phyloP scores from a whole-genome alignment of 805 yeast genomes.

The Candida sanyiensis region DNA sequence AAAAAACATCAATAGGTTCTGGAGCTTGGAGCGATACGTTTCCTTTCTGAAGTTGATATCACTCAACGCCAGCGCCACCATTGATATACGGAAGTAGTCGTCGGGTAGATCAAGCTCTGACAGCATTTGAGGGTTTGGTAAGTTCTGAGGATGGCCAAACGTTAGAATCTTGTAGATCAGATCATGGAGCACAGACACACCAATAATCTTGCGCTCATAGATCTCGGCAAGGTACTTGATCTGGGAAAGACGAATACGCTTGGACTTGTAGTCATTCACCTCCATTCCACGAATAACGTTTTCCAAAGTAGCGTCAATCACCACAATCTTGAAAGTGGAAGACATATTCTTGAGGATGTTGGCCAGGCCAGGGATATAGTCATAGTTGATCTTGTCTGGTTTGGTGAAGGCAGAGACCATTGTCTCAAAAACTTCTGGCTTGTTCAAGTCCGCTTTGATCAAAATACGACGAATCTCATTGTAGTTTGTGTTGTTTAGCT shows the following conservation, averaged over 20 bases:
- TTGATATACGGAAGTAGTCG: constrained; percentile 65
- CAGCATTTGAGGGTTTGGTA: constrained; percentile 40
- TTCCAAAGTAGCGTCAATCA: constrained; percentile 63
- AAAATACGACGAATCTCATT: constrained; percentile 34
- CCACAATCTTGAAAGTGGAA: constrained; percentile 37
- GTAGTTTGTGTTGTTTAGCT: constrained; percentile 36
- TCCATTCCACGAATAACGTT: constrained; percentile 63
- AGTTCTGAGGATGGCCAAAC: constrained; percentile 57
- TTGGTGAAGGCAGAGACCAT: constrained; percentile 42
- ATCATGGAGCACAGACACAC: constrained; percentile 41
- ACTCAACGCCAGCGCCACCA: constrained; percentile 42
- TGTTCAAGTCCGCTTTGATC: constrained; percentile 42
- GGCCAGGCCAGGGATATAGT: constrained; percentile 46
- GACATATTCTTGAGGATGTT: constrained; percentile 36
- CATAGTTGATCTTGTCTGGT: constrained; percentile 59
- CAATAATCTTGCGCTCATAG: constrained; percentile 42
- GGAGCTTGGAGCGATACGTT: constrained; percentile 25
- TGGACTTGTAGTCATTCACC: constrained; percentile 48
- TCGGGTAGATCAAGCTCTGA: constrained; percentile 54
- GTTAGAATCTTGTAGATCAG: constrained; percentile 52
- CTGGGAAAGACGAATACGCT: constrained; percentile 57
- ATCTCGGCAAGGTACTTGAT: constrained; percentile 56
- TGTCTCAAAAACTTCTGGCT: constrained; percentile 30
- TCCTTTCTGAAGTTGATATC: constrained; percentile 22
- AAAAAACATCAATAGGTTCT: constrained; percentile 48